These are phyloP conservation scores for Starmera caribaea DNA, from an alignment of 805 yeast genomes.

Conservation along the genomic window DNA sequence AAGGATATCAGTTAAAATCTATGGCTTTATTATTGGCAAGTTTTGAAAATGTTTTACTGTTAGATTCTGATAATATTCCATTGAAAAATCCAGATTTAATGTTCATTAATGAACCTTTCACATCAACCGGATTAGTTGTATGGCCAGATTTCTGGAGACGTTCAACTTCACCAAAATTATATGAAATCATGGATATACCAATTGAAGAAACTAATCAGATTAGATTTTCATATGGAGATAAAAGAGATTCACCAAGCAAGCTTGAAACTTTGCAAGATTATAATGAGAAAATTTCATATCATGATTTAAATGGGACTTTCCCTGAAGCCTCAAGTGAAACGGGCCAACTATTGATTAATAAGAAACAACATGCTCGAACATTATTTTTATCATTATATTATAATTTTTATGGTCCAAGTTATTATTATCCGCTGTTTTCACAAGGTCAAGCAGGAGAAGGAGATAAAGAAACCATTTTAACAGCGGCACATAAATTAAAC, in stretches of 20 bases:
- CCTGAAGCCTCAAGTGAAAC: conserved; percentile 65
- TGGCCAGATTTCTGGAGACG: conserved; percentile 74
- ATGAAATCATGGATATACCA: conserved; percentile 41
- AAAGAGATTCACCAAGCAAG: conserved; percentile 19
- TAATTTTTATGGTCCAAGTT: conserved; percentile 52
- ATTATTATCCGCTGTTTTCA: conserved; percentile 49
- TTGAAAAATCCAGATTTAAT: conserved; percentile 40
- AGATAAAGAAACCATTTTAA: conserved; percentile 69
- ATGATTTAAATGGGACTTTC: conserved; percentile 58
- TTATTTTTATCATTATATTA: conserved; percentile 54
- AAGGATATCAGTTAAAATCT: conserved; percentile 59
- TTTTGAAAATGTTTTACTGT: conserved; percentile 62
- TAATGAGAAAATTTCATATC: conserved; percentile 34
- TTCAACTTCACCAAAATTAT: conserved; percentile 51
- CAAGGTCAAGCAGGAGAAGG: conserved; percentile 72
- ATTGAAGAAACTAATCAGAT: conserved; percentile 23
- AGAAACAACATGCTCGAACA: conserved; percentile 45
- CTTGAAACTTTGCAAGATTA: conserved; percentile 18
- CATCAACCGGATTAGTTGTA: conserved; percentile 33
- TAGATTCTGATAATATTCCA: conserved; percentile 70
- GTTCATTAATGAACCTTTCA: conserved; percentile 23
- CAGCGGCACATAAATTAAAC: conserved; percentile 47
- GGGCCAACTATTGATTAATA: conserved; percentile 55
- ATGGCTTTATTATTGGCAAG: conserved; percentile 69
- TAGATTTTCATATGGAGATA: conserved; percentile 22